Evolutionary conservation across 2,329 filamentous ascomycete genomes (phyloP), one percentile per base, ranked within the genome.

Genomic region (Colletotrichum tabaci): DNA sequence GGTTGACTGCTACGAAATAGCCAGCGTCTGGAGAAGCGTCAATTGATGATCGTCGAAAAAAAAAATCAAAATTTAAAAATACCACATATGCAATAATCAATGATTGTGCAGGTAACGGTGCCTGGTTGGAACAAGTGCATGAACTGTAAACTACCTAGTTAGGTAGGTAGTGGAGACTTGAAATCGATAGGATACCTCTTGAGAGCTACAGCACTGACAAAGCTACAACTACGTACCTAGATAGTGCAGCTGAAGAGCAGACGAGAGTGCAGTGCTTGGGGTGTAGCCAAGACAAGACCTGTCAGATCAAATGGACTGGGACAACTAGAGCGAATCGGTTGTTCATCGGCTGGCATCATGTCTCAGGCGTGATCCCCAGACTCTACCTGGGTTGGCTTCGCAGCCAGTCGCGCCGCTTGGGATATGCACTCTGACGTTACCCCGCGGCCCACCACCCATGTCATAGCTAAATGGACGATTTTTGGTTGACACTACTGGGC

Each of bases 361-460:
- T 68, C 50, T 68, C 46, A 52, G 35, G 68, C 68, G 58, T 68
- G 65, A 71, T 38, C 35, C 35, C 35, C 35, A 10, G 35, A 10
- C 35, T 38, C 9, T 38, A 1, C 65, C 57, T 68, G 64, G 38
- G 46, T 44, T 58, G 50, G 63, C 50, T 46, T 61, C 30, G n/a
- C 12, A 8, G 57, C 26, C 30, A 49, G 42, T 61, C 44, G 40
- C 30, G 40, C 44, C 23, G 58, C 46, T 44, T 8, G 42, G 42
- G 49, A 61, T 12, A 61, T 56, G 64, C 58, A 68, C 57, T 40
- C 68, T 72, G 69, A 72, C 65, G 69, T 72, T 72, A 64, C 58
- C 66, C 69, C 69, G 69, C 69, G 69, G 30, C 69, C 65, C 69
- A 71, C 68, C 68, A 72, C 60, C 69, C 69, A 72, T 72, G 69